Evolutionary conservation across 2,329 filamentous ascomycete species (phyloP).

Genomic region (Lizonia empirigonia): DNA sequence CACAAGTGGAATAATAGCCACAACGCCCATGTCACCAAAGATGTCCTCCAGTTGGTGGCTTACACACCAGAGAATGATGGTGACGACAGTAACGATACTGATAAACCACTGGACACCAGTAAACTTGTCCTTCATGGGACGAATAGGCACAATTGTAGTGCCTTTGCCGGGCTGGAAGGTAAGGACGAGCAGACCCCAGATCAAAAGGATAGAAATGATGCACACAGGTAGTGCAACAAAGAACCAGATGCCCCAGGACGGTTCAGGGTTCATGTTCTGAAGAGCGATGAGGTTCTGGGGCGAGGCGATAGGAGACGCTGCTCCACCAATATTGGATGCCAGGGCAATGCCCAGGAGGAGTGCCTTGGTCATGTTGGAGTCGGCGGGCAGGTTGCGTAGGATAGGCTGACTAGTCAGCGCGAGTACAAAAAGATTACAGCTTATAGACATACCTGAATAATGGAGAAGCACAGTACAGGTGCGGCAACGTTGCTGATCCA

Average conservation of each 20-base stretch:
- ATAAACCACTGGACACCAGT: conserved; percentile 94
- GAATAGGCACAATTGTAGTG: conserved; percentile 89
- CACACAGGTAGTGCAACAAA: conserved; percentile 94
- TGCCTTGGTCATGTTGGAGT: conserved; percentile 92
- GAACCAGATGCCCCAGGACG: conserved; percentile 96
- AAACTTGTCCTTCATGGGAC: conserved; percentile 86
- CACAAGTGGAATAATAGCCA: conserved; percentile 93
- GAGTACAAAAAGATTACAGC: fast-evolving
- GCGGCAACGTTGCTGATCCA: conserved; percentile 98
- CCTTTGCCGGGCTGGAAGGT: conserved; percentile 85
- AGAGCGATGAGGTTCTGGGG: conserved; percentile 97
- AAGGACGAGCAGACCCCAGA: conserved; percentile 84
- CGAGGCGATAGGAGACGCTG: conserved; percentile 94
- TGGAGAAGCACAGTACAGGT: conserved; percentile 94
- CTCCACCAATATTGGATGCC: conserved; percentile 93
- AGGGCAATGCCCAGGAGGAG: conserved; percentile 94
- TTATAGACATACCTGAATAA: conserved; percentile 74
- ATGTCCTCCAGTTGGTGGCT: conserved; percentile 84
- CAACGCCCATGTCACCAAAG: conserved; percentile 98
- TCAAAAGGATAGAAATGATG: conserved; percentile 82
- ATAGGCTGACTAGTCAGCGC: conserved; percentile 69
- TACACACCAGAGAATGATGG: conserved; percentile 90
- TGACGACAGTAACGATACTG: conserved; percentile 77
- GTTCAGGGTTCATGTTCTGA: conserved; percentile 90
- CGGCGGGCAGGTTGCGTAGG: conserved; percentile 86